A percentile compares a stretch with the other conserved stretches of the same genome.
These are phyloP conservation scores for Aspergillus cavernicola DNA, from an alignment of 495 filamentous ascomycete genomes.

Conservation along the genomic window DNA sequence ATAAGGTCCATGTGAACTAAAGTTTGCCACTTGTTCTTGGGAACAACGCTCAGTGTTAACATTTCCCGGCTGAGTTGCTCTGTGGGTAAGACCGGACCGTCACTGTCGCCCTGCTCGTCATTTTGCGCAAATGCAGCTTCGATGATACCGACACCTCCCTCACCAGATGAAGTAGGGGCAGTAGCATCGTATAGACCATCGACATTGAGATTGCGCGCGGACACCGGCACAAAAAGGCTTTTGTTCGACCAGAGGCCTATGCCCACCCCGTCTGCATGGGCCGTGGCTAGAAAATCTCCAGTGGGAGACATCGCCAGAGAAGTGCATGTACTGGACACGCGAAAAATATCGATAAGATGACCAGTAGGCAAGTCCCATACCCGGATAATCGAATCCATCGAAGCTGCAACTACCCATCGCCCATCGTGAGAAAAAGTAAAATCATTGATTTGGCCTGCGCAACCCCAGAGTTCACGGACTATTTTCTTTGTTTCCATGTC, in stretches of 20 bases:
- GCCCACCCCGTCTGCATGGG: constrained; percentile 79
- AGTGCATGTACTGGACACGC: constrained; percentile 68
- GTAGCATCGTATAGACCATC: constrained; percentile 59
- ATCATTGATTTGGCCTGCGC: constrained; percentile 74
- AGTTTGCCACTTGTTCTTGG: constrained; percentile 88
- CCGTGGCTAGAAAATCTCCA: constrained; percentile 88
- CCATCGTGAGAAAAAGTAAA: constrained; percentile 91
- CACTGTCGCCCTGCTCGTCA: constrained; percentile 44
- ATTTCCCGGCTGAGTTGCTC: constrained; percentile 79
- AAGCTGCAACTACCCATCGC: constrained; percentile 87
- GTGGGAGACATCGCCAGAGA: constrained; percentile 83
- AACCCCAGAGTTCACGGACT: constrained; percentile 91
- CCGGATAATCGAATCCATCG: constrained; percentile 74
- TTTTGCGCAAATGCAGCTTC: constrained; percentile 65
- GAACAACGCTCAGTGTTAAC: constrained; percentile 83
- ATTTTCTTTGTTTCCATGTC: constrained; percentile 87
- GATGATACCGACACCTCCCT: constrained; percentile 66
- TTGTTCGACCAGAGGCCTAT: constrained; percentile 93
- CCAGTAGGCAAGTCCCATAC: constrained; percentile 96
- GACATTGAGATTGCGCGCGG: constrained; percentile 75
- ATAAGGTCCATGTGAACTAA: constrained; percentile 87
- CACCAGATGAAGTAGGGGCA: constrained; percentile 74
- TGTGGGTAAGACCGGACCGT: constrained; percentile 47
- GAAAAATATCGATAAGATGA: constrained; percentile 88
- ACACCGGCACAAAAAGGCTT: constrained; percentile 81